A percentile compares a stretch with the other conserved stretches of the same genome.
phyloP scores from a whole-genome alignment of 2,329 filamentous ascomycete genomes.

The Diaporthe vaccinii region DNA sequence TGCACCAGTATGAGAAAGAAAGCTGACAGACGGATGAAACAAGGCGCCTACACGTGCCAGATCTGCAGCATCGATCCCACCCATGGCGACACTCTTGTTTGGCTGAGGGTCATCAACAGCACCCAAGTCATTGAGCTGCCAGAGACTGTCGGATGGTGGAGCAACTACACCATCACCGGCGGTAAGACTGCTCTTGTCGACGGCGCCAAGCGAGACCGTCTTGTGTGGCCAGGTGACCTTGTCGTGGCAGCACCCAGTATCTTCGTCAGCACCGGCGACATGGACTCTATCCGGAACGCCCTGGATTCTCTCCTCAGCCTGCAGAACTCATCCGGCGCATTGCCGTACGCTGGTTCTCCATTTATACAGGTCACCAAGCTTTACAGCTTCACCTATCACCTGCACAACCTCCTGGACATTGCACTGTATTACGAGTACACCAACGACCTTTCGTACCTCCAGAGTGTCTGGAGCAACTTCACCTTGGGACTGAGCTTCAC shows the following conservation, averaged over 20 bases:
- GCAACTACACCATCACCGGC: slow-evolving; percentile 49
- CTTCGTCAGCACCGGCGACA: slow-evolving; percentile 67
- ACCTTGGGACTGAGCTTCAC: slow-evolving; percentile 59
- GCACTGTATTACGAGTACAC: slow-evolving; percentile 71
- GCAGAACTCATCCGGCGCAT: slow-evolving; percentile 50
- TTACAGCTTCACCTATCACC: slow-evolving; percentile 67
- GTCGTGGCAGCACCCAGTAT: slow-evolving; percentile 67
- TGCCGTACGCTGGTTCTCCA: slow-evolving; percentile 65
- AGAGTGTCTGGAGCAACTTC: slow-evolving; percentile 62
- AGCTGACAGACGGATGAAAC: background rate
- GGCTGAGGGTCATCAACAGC: slow-evolving; percentile 33
- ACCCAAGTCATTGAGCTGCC: slow-evolving; percentile 35
- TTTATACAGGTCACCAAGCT: slow-evolving; percentile 47
- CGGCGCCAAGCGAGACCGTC: slow-evolving; percentile 70
- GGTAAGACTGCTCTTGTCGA: slow-evolving; percentile 56
- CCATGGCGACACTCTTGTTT: slow-evolving; percentile 32
- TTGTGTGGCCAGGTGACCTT: slow-evolving; percentile 75
- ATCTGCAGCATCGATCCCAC: slow-evolving; percentile 43
- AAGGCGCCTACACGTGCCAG: slow-evolving; percentile 23
- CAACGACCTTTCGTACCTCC: slow-evolving; percentile 63
- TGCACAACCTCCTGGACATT: slow-evolving; percentile 70
- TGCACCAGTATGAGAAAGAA: slow-evolving; percentile 43
- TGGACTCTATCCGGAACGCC: slow-evolving; percentile 63
- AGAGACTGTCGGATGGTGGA: slow-evolving; percentile 34
- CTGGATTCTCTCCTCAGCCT: slow-evolving; percentile 62